phyloP scores from a whole-genome alignment of 2,329 filamentous ascomycete genomes.

The Aaosphaeria pasadenensis region DNA sequence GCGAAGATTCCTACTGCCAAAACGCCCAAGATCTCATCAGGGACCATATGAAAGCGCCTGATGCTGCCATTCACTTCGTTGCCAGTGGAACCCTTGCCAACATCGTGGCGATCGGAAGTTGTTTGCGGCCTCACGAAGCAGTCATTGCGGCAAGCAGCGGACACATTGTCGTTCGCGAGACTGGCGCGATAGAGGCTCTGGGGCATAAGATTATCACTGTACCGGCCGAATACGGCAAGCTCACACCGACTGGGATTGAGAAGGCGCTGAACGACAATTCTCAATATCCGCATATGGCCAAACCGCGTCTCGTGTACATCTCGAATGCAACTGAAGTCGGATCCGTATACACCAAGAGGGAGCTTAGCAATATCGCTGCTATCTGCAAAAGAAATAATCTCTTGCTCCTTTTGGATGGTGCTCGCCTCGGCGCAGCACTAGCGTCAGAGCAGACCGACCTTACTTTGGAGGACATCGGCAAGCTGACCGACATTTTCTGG shows the following conservation, averaged over 20 bases:
- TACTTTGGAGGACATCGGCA: background rate
- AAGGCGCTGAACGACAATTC: background rate
- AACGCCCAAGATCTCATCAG: background rate
- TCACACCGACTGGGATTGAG: slow-evolving; percentile 1
- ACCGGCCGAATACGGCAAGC: background rate
- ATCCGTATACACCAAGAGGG: slow-evolving; percentile 1
- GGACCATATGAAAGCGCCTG: background rate
- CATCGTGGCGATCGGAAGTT: slow-evolving; percentile 1
- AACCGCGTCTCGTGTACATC: slow-evolving; percentile 2
- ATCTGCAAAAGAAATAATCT: background rate
- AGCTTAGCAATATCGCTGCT: background rate
- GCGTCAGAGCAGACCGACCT: background rate
- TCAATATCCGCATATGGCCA: background rate
- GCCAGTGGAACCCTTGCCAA: slow-evolving; percentile 3
- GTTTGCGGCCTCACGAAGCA: slow-evolving; percentile 3
- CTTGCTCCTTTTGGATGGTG: slow-evolving; percentile 2
- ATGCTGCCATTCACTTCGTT: slow-evolving; percentile 1
- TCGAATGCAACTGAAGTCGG: slow-evolving; percentile 6
- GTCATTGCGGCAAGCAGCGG: slow-evolving; percentile 1
- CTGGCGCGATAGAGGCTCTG: slow-evolving; percentile 1
- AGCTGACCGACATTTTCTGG: slow-evolving; percentile 4
- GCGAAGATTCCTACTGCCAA: background rate
- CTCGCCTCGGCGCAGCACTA: slow-evolving; percentile 1
- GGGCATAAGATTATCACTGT: slow-evolving; percentile 3
- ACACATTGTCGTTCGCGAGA: slow-evolving; percentile 2